A percentile compares a stretch with the other conserved stretches of the same genome.
phyloP scores from a whole-genome alignment of 148 eudicot genomes.

The Pharnaceum exiguum region DNA sequence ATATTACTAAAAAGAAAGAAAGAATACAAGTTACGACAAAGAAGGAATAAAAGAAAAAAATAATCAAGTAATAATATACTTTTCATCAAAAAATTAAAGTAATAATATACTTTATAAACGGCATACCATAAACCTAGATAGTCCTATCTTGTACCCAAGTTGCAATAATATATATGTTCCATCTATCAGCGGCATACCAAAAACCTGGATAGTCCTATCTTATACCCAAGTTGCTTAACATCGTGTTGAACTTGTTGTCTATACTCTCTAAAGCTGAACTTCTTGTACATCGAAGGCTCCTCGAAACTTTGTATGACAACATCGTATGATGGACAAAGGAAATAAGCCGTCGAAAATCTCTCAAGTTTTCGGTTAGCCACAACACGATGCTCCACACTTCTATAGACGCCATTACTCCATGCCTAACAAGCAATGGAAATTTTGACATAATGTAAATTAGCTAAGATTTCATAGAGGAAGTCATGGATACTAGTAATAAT shows the following conservation, averaged over 20 bases:
- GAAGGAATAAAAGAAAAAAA: too few species aligned
- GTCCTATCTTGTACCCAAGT: too few species aligned
- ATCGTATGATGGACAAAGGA: conserved; percentile 73
- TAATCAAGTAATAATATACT: too few species aligned
- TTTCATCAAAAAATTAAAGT: too few species aligned
- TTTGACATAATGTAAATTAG: not conserved
- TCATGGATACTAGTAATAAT: too few species aligned
- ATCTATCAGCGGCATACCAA: conserved; percentile 15
- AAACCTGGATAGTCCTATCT: conserved; percentile 77
- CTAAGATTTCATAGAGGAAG: too few species aligned
- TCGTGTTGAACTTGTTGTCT: conserved; percentile 71
- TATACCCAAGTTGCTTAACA: conserved; percentile 57
- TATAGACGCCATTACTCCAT: conserved; percentile 88
- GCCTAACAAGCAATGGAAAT: conserved; percentile 34
- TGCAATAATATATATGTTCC: not conserved
- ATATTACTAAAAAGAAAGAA: too few species aligned
- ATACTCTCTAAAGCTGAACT: conserved; percentile 70
- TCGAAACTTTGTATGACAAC: conserved; percentile 48
- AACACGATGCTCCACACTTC: conserved; percentile 84
- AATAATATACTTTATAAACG: too few species aligned
- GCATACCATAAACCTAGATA: too few species aligned
- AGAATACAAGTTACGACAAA: too few species aligned
- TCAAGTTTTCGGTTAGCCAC: conserved; percentile 48
- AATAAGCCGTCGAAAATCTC: conserved; percentile 84
- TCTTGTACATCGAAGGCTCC: conserved; percentile 45